phyloP scores from a whole-genome alignment of 2,329 filamentous ascomycete species.

The Xenosphaeropsis pyriputrescens region DNA sequence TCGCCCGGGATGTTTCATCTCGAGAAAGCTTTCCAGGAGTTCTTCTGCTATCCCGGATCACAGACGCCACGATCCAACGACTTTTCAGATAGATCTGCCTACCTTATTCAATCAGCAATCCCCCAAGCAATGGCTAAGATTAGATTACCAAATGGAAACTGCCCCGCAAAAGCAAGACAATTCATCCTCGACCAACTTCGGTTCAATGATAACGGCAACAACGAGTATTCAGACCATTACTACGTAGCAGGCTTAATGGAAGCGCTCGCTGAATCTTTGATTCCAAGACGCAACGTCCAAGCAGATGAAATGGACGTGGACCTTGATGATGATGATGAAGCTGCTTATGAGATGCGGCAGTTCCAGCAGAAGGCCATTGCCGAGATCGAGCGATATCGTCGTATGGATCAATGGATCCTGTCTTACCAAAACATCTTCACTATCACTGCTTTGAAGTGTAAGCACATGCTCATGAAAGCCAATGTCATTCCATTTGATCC shows the following conservation, averaged over 20 bases:
- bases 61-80: conserved; percentile 79
- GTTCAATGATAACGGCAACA: conserved; percentile 90
- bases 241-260: conserved; percentile 74
- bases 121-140: conserved; percentile 67
- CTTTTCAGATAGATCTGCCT: conserved; percentile 75
- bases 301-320: conserved; percentile 16
- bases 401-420: conserved; percentile 54
- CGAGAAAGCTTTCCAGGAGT: conserved; percentile 69
- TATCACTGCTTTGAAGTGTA: conserved; percentile 44
- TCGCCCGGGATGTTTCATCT: conserved; percentile 59
- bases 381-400: conserved; percentile 51
- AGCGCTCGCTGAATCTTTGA: conserved; percentile 41
- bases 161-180: conserved; percentile 62
- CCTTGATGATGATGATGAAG: conserved; percentile 23
- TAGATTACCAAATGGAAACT: conserved; percentile 59
- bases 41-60: conserved; percentile 72
- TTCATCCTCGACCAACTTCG: conserved; percentile 83
- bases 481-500: conserved; percentile 39
- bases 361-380: conserved; percentile 32
- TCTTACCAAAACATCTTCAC: conserved; percentile 57
- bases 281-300: conserved; percentile 26
- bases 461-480: conserved; percentile 47
- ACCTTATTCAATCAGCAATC: conserved; percentile 74
- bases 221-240: conserved; percentile 75
- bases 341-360: conserved; percentile 25